Base-by-base conservation (phyloP, 192 early-diverging fungal genomes). In the Podila clonocystis region DNA sequence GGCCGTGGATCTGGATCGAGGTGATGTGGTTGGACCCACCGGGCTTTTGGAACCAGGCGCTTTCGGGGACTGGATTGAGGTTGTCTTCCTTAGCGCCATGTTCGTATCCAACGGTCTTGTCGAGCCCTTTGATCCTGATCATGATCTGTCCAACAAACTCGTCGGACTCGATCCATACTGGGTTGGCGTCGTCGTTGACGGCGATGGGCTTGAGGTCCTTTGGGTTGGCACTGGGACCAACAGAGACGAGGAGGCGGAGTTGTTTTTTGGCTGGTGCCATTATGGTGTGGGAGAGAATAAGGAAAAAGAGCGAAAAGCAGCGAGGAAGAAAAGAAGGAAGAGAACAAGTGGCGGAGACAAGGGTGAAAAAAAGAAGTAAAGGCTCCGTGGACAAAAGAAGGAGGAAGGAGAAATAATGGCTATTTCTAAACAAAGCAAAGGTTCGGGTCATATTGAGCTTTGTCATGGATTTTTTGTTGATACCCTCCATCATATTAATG, bases 131-230 rank as follows among this genome's bases (percentile, higher is more conserved):
- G 55, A 79, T 58, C 36, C 70, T 41, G 28, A 68, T 63, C 1
- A 50, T 22, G 2, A 79, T 36, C 31, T 79, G 69, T 1, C 76
- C 76, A 17, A 50, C 50, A 59, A 79, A 79, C n/a, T 79, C 76
- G 26, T 79, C 70, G 1, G 76, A 48, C 0, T 79, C 60, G 50
- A 79, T 64, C 28, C 63, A 4, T 2, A 72, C 12, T 12, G 76
- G 76, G 20, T 68, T 55, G 0, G 76, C 49, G 62, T 72, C 70
- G 50, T 79, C 70, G 36, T 79, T 72, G 50, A 59, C 61, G 11
- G 33, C 28, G 4, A 79, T 13, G 8, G 65, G 60, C 1, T 34
- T 57, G 17, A 72, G 65, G 26, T 38, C 24, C 12, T 79, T 60
- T 8, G 20, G 17, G 61, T 72, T 26, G 31, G 58, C 57, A 24